These are phyloP conservation scores for Senna siamea DNA, from an alignment of 306 rosid species.

Conservation along the genomic window DNA sequence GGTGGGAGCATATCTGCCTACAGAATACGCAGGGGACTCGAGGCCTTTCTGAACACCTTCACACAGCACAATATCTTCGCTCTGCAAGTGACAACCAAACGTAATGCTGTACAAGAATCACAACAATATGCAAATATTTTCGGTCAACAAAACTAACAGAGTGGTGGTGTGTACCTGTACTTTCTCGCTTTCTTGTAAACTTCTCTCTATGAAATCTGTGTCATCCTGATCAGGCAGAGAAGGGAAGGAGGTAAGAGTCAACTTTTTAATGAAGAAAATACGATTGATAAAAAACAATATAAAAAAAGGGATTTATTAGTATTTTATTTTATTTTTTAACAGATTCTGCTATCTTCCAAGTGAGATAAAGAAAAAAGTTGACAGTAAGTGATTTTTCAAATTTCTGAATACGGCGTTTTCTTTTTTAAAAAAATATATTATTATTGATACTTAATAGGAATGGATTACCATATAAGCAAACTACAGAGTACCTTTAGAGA, in stretches of 20 bases:
- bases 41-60: slow-evolving; percentile 91
- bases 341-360: too few species aligned
- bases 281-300: too few species aligned
- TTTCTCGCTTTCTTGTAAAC: slow-evolving; percentile 79
- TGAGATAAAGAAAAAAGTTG: too few species aligned
- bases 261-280: too few species aligned
- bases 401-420: neutral
- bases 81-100: slow-evolving; percentile 51
- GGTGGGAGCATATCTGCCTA: slow-evolving; percentile 80
- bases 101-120: neutral
- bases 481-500: slow-evolving; percentile 63
- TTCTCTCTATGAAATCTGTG: slow-evolving; percentile 58
- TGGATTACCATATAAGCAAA: neutral
- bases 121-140: slow-evolving; percentile 1
- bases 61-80: slow-evolving; percentile 74
- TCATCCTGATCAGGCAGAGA: slow-evolving; percentile 56
- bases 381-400: too few species aligned
- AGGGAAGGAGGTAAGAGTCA: neutral
- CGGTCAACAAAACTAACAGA: neutral
- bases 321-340: too few species aligned
- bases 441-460: neutral
- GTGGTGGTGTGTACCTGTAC: slow-evolving; percentile 65
- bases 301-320: too few species aligned
- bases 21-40: slow-evolving; percentile 70
- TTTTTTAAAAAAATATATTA: neutral